These are phyloP conservation scores for Isatis tinctoria DNA, from an alignment of 345 rosid genomes.

Conservation along the genomic window DNA sequence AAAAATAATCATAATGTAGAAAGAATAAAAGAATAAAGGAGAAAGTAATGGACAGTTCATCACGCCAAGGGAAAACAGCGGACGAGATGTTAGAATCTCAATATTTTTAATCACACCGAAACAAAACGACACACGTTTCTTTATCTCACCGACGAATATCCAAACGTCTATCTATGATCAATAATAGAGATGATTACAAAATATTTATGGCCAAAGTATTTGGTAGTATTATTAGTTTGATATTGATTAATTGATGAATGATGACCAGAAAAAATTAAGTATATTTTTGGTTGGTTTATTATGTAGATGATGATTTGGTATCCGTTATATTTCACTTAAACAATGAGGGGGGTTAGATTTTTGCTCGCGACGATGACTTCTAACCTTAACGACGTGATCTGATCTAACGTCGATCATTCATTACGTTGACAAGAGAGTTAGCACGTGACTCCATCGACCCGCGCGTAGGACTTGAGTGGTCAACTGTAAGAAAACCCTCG, in stretches of 20 bases:
- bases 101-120: constrained; percentile 6
- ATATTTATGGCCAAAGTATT: not conserved
- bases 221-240: not conserved
- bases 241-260: not conserved
- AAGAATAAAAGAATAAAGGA: constrained; percentile 14
- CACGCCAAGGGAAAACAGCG: not conserved
- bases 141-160: constrained; percentile 18
- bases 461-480: not conserved
- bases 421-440: constrained; percentile 9
- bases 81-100: constrained; percentile 13
- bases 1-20: not conserved
- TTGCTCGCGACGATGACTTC: not conserved
- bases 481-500: constrained; percentile 9
- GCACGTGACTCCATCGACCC: constrained; percentile 19
- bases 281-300: not conserved
- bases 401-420: constrained; percentile 7
- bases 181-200: not conserved
- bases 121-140: constrained; percentile 4
- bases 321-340: not conserved
- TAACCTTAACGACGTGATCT: constrained; percentile 13
- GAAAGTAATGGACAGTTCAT: constrained; percentile 28
- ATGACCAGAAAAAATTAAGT: not conserved
- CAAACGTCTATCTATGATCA: not conserved
- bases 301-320: not conserved
- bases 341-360: not conserved